These are phyloP conservation scores for Medicago arabica DNA, from an alignment of 306 rosid genomes.

Conservation along the genomic window DNA sequence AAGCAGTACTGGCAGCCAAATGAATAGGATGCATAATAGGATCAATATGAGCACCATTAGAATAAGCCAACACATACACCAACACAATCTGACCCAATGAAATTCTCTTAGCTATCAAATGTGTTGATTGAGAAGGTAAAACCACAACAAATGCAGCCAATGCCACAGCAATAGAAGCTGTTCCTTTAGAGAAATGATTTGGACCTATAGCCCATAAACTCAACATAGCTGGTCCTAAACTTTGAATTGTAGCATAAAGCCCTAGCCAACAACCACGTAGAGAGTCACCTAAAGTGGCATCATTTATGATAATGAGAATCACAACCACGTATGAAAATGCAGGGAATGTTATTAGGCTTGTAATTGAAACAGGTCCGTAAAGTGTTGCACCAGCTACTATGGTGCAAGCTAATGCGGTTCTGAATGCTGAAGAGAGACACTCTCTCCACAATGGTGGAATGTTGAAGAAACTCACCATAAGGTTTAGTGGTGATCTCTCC, in stretches of 20 bases:
- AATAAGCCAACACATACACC: constrained; percentile 54
- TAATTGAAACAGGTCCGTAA: constrained; percentile 58
- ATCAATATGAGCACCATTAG: constrained; percentile 44
- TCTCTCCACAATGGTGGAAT: constrained; percentile 52
- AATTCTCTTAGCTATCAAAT: constrained; percentile 61
- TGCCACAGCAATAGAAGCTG: constrained; percentile 56
- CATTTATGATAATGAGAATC: constrained; percentile 54
- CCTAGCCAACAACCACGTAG: constrained; percentile 60
- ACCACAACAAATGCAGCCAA: constrained; percentile 64
- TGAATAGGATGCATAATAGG: constrained; percentile 69
- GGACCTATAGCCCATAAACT: constrained; percentile 62
- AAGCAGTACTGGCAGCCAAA: constrained; percentile 60
- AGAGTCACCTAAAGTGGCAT: constrained; percentile 68
- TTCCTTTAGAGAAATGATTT: constrained; percentile 40
- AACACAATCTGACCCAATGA: constrained; percentile 71
- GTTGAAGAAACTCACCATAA: neutral
- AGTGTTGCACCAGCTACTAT: constrained; percentile 60
- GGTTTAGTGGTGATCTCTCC: constrained; percentile 2
- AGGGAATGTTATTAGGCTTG: constrained; percentile 54
- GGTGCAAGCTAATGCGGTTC: constrained; percentile 64
- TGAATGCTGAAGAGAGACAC: constrained; percentile 62
- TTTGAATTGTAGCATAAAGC: constrained; percentile 57
- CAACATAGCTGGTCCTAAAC: constrained; percentile 60
- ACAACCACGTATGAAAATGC: constrained; percentile 76
- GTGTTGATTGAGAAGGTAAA: constrained; percentile 55